Percentiles rank a stretch among this genome's conserved stretches.
phyloP scores from a whole-genome alignment of 371 early-diverging fungal species.

The Mucor lusitanicus region DNA sequence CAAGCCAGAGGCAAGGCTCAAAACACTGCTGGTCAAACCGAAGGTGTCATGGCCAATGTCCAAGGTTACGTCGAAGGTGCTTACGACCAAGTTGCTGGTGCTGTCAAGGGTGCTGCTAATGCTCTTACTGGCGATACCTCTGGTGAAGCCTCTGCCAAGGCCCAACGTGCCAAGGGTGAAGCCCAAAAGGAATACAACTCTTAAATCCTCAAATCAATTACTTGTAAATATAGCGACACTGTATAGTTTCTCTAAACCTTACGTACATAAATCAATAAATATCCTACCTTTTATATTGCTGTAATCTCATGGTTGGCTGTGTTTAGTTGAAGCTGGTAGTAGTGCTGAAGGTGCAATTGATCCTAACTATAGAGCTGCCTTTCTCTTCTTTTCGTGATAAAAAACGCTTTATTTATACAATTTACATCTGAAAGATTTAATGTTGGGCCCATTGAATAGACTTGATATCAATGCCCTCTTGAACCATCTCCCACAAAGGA shows the following conservation, averaged over 20 bases:
- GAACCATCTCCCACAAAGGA: constrained; percentile 99
- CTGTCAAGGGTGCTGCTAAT: constrained; percentile 19
- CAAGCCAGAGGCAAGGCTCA: constrained; percentile 43
- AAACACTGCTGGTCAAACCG: constrained; percentile 30
- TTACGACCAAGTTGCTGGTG: constrained; percentile 20
- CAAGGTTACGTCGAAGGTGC: constrained; percentile 19
- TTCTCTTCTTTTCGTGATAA: neutral
- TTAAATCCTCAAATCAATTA: neutral
- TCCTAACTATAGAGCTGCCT: too few relatives aligned
- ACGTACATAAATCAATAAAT: neutral
- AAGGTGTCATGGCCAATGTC: constrained; percentile 23
- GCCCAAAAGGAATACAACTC: constrained; percentile 20
- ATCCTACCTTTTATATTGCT: neutral
- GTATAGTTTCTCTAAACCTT: neutral
- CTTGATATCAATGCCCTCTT: constrained; percentile 93
- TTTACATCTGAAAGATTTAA: constrained; percentile 35
- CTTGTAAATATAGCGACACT: neutral
- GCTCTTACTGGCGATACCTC: constrained; percentile 19
- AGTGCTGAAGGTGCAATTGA: too few relatives aligned
- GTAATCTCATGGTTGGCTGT: neutral
- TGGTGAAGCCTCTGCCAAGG: constrained; percentile 14
- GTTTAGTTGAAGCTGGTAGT: too few relatives aligned
- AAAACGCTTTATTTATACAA: neutral
- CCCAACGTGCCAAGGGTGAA: constrained; percentile 16
- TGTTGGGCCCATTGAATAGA: constrained; percentile 93